Conservation (phyloP, 306 rosid genomes). For the Vigna reflexopilosa region DNA sequence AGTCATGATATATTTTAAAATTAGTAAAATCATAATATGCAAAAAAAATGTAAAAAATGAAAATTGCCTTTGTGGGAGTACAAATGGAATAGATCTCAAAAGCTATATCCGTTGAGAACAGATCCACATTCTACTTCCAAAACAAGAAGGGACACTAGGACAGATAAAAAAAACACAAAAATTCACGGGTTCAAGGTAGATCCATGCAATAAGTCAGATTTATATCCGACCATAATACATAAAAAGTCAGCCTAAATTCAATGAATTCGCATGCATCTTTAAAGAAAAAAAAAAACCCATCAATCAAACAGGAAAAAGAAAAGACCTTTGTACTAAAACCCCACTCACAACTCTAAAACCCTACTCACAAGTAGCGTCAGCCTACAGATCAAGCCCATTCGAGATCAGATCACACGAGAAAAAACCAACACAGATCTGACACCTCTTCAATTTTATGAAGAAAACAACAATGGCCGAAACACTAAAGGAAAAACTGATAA, state of each 20-base stretch:
- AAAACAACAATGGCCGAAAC: background rate
- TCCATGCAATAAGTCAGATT: background rate
- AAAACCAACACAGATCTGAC: slow-evolving; percentile 16
- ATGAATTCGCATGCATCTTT: background rate
- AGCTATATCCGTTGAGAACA: background rate
- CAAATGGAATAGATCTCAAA: background rate
- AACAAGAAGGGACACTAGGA: background rate
- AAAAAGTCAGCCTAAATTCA: background rate
- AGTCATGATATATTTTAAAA: background rate
- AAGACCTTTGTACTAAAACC: background rate
- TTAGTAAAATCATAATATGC: background rate
- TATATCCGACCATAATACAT: background rate
- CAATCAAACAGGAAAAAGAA: background rate
- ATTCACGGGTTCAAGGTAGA: background rate
- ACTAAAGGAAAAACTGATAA: background rate
- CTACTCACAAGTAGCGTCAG: background rate
- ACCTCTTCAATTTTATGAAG: background rate
- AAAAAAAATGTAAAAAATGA: background rate
- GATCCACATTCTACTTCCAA: background rate
- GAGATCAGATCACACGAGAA: slow-evolving; percentile 4
- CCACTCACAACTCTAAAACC: background rate
- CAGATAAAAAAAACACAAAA: background rate
- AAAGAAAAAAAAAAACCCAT: background rate
- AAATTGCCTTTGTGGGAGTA: background rate
- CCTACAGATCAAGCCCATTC: slow-evolving; percentile 28